Base-by-base conservation (phyloP, 495 filamentous ascomycete species). In the Xylaria sp. region DNA sequence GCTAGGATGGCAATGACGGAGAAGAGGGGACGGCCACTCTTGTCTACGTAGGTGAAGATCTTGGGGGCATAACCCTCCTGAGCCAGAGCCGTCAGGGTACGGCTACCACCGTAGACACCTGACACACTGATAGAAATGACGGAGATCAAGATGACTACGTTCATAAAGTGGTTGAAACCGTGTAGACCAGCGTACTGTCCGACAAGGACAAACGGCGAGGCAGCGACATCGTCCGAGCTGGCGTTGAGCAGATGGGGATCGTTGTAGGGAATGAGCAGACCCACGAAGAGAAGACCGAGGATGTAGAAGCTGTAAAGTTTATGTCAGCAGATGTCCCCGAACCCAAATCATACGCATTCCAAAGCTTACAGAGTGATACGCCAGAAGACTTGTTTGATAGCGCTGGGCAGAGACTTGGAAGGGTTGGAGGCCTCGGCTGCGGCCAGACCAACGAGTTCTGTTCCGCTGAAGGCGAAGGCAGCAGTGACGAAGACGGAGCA, bases 361-460 rank as follows among this genome's bases (percentile, higher is more conserved):
- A 52, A 57, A 65, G 65, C 76, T 71, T 70, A 70, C 76, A 88
- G 76, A 44, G 85, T 86, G 72, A 88, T 92, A 76, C 91, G 90
- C 90, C 90, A 92, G 77, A 93, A 93, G 46, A 92, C 88, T 77
- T 92, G 90, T 81, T 92, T 92, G 74, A 88, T 88, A 26, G 91
- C 91, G 35, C 86, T 85, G 15, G 91, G 91, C 5, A 93, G 80
- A 1, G 88, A 78, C 78, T 89, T 90, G 72, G 85, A 80, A 4
- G 92, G 91, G 78, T 92, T 91, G 1, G 78, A 74, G 9, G 91
- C 81, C 79, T 94, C 91, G 31, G 91, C 90, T 21, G 91, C 92
- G 61, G 91, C 90, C 31, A 94, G 85, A 80, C 91, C 92, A 67
- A 90, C 88, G 63, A 94, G 78, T 73, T 94, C 92, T 5, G 91